Base-by-base conservation (phyloP, 768 basidiomycete genomes). In the Phylloporus sp. region DNA sequence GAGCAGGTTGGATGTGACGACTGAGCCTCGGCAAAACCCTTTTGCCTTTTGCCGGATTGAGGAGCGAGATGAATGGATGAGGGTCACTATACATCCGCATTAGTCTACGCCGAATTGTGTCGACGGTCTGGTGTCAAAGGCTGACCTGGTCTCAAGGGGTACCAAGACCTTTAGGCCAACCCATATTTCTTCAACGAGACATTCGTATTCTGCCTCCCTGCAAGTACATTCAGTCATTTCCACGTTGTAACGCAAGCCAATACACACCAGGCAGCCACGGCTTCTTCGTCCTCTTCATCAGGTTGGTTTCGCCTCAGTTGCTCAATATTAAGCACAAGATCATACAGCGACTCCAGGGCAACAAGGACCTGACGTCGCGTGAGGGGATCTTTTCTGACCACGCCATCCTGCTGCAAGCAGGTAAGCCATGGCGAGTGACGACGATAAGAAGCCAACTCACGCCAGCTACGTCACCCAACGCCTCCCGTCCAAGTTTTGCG, bases 1-100 rank as follows among this genome's bases (percentile, higher is more conserved):
- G 84, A 38, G 85, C 73, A 26, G 80, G 76, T 51, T 78, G 78
- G 15, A 98, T 77, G 56, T 92, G 86, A 17, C 94, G 84, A 9
- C 90, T 83, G 13, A 93, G 79, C 36, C 96, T 84, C 4, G 92
- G 88, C 11, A 99, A 74, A 21, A 99, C 77, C 50, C 84, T 84
- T 72, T 97, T 98, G 46, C 96, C 96, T 68, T 99, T 99, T 56
- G 79, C 79, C 5, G 90, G 84, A 17, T 76, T 78, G 38, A 99
- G 77, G 27, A 99, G 75, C 3, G 94, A 92, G 55, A 99, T 83
- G 71, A 99, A 97, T 3, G 96, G 96, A 70, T 99, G 96, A 3
- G 95, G 95, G 52, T 87, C 77, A 63, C 94, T 94, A 44, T 32
- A 38, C 7, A 24, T 33, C 27, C n/a, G 22, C 2, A 22, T 50